A percentile compares a stretch with the other conserved stretches of the same genome.
These are phyloP conservation scores for Botrytis deweyae DNA, from an alignment of 2,329 filamentous ascomycete genomes.

Conservation along the genomic window DNA sequence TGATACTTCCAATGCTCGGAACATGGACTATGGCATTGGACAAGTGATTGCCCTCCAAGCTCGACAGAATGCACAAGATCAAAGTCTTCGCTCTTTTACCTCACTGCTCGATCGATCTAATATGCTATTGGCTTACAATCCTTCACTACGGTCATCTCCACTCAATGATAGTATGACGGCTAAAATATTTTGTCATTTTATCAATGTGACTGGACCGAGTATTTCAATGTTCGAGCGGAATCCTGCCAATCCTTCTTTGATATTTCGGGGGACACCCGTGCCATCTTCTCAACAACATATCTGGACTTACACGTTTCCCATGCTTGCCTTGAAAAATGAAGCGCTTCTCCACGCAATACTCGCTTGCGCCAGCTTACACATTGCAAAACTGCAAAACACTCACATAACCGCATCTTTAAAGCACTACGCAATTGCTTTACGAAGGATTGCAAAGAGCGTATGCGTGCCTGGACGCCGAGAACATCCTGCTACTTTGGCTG, in stretches of 20 bases:
- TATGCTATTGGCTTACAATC: conserved; percentile 63
- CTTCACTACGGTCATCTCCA: conserved; percentile 65
- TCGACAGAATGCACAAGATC: conserved; percentile 35
- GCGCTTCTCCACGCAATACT: conserved; percentile 88
- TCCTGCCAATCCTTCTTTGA: conserved; percentile 67
- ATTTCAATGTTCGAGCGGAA: conserved; percentile 87
- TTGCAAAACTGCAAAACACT: conserved; percentile 74
- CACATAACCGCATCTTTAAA: conserved; percentile 80
- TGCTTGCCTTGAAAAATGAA: conserved; percentile 80
- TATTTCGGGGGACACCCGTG: conserved; percentile 61
- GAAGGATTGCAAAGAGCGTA: conserved; percentile 74
- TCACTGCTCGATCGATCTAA: conserved; percentile 46
- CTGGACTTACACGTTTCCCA: conserved; percentile 75
- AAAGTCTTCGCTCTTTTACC: conserved; percentile 47
- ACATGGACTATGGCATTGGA: conserved; percentile 7
- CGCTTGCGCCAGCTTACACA: conserved; percentile 81
- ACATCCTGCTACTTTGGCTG: conserved; percentile 80
- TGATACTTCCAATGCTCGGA: conserved; percentile 38
- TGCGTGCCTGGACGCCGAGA: conserved; percentile 66
- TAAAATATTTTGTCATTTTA: conserved; percentile 85
- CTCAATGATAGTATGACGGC: conserved; percentile 78
- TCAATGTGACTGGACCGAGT: conserved; percentile 81
- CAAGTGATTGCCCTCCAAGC: conserved; percentile 35
- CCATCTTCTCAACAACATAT: conserved; percentile 63
- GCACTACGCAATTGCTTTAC: conserved; percentile 85